Evolutionary conservation across 129 eudicot genomes (phyloP), one percentile per base, ranked within the genome.

Genomic region (Saposhnikovia divaricata): DNA sequence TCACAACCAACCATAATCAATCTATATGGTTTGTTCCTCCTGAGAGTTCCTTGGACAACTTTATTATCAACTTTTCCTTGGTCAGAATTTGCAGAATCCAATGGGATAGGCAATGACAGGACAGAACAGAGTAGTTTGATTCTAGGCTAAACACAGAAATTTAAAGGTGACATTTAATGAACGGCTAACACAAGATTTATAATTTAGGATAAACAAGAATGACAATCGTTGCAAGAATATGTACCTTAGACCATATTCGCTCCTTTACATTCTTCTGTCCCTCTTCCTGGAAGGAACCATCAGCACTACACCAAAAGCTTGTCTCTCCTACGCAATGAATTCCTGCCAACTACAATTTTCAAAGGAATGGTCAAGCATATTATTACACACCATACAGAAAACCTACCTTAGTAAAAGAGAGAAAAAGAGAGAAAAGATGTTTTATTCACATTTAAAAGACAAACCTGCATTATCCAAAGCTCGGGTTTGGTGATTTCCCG

Each of bases 201-300:
- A 14, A 73, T 72, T 72, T 21, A 72, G 76, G 55, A 73, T 73
- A 44, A 44, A 73, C 21, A n/a, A 73, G 18, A 11, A n/a, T n/a
- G 38, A 8, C 7, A 44, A 43, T 44, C 19, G 6, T 28, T 11
- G 15, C 9, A 39, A 19, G 39, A 10, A 28, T 69, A 23, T 82
- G 55, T 31, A 96, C 99, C 95, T 79, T 90, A 46, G 84, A 87
- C 99, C 99, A 96, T 85, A 96, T 82, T 57, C 85, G 86, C 50
- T 91, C 91, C 53, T 83, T 89, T 72, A 85, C 81, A 77, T 87
- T 85, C 18, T 85, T 89, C 83, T 84, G 88, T 50, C 99, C 99
- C 82, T 88, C 98, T 81, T 85, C 90, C 70, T 75, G 86, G 81
- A 79, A 88, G 14, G 96, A 85, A 72, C 99, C 99, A 83, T 96